A percentile compares a stretch with the other conserved stretches of the same genome.
Evolutionary conservation across 2,329 filamentous ascomycete species (phyloP).

Genomic region (Hypoxylon sp.): DNA sequence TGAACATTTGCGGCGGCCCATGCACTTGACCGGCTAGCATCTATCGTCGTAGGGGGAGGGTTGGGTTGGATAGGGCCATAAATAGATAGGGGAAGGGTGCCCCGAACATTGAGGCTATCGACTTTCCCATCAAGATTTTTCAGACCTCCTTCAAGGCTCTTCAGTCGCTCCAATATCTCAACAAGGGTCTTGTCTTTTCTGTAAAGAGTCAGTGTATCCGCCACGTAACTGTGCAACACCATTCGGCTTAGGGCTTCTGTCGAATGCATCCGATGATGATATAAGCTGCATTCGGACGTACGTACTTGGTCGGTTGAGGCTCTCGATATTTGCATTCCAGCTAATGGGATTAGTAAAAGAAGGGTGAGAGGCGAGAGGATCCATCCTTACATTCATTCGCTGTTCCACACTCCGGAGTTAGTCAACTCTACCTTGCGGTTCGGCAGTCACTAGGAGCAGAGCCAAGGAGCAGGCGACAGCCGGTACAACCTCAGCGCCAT

Average conservation of each 20-base stretch:
- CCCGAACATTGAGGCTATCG: constrained; percentile 59
- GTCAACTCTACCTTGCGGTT: constrained; percentile 29
- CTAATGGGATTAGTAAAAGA: constrained; percentile 49
- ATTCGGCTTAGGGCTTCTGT: constrained; percentile 30
- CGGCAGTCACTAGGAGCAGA: constrained; percentile 25
- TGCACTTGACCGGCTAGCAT: constrained; percentile 44
- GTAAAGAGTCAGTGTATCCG: constrained; percentile 47
- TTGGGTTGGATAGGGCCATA: constrained; percentile 44
- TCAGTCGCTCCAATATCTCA: constrained; percentile 71
- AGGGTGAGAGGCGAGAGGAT: constrained; percentile 26
- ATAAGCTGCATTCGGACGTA: constrained; percentile 42
- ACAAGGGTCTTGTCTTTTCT: constrained; percentile 75
- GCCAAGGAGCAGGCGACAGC: constrained; percentile 25
- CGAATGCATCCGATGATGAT: constrained; percentile 27
- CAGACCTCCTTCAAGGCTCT: constrained; percentile 69
- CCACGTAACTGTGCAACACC: constrained; percentile 25
- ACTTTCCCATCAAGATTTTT: constrained; percentile 70
- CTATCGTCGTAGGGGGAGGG: constrained; percentile 34
- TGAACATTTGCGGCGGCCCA: constrained; percentile 48
- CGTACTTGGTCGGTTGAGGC: constrained; percentile 74
- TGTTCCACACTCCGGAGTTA: constrained; percentile 49
- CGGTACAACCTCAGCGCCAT: constrained; percentile 21
- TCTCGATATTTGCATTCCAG: constrained; percentile 73
- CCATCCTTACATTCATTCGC: constrained; percentile 48
- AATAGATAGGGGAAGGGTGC: constrained; percentile 45